phyloP scores from a whole-genome alignment of 2,329 filamentous ascomycete genomes.

The Botrytis aclada region DNA sequence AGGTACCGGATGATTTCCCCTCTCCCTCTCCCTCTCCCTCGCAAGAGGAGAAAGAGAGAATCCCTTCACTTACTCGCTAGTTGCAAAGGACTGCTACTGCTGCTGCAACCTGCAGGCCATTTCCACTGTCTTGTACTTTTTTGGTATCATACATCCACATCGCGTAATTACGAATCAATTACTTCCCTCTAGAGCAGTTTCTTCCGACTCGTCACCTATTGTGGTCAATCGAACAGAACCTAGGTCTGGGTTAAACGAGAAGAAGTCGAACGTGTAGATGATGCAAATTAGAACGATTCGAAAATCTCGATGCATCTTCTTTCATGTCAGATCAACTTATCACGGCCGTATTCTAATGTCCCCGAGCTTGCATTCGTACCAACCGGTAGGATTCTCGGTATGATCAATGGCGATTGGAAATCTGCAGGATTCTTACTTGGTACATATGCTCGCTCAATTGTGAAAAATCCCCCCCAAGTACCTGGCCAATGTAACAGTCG shows the following conservation, averaged over 20 bases:
- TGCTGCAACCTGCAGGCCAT: conserved; percentile 15
- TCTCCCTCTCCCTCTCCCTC: background rate
- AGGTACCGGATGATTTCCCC: background rate
- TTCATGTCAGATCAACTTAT: conserved; percentile 8
- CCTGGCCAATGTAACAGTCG: conserved; percentile 6
- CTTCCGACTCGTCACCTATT: conserved; percentile 11
- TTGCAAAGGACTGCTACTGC: conserved; percentile 7
- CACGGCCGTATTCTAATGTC: conserved; percentile 10
- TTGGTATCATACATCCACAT: conserved; percentile 3
- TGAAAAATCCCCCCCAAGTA: background rate
- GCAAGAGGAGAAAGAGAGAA: background rate
- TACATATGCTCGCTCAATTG: conserved; percentile 6
- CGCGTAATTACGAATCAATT: conserved; percentile 5
- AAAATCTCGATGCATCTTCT: background rate
- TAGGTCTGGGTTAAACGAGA: background rate
- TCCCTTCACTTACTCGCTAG: conserved; percentile 18
- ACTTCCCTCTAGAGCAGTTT: background rate
- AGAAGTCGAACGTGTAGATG: background rate
- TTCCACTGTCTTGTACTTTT: conserved; percentile 8
- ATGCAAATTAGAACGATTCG: conserved; percentile 5
- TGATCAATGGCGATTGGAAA: background rate
- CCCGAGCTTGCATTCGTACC: conserved; percentile 5
- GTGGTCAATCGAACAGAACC: background rate
- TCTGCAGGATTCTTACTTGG: conserved; percentile 2
- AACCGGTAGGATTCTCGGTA: conserved; percentile 1